Evolutionary conservation across 768 basidiomycete genomes (phyloP), one percentile per base, ranked within the genome.

Genomic region (Phanerochaete sordida): DNA sequence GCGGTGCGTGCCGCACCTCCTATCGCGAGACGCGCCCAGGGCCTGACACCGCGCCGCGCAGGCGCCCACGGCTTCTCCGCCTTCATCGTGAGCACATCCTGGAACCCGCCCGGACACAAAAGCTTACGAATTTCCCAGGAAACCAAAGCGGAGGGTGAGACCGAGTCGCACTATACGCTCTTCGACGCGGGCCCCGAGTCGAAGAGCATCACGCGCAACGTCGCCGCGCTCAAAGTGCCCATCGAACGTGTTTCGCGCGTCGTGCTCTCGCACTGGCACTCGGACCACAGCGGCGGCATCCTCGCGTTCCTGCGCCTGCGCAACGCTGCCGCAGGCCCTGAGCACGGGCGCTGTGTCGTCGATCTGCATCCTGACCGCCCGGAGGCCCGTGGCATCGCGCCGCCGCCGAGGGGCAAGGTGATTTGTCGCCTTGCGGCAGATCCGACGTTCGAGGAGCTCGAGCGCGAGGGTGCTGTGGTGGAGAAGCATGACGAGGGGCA

Each of bases 101-200:
- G 31, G n/a, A n/a, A n/a, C 31, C 8, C 8, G 31, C 31, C 52
- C 19, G 9, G 8, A 19, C n/a, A 5, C 54, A 21, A 43, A 19
- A 15, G 23, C 30, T 39, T 12, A 28, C 30, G 46, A 7, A 39
- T 12, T 13, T 7, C 31, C 30, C 68, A 86, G 85, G 81, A 88
- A 78, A 90, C 86, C 2, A 77, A 81, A 59, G 71, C 79, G 12
- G 65, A 76, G 24, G 84, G 74, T 23, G 56, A 57, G 28, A 70
- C 77, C 44, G 57, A 70, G 59, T 66, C 76, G 2, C 81, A 83
- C 56, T 73, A 79, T n/a, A 85, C 84, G 16, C 78, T 94, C 35
- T 92, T 95, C 68, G 93, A 95, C 73, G 87, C 90, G 16, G 93
- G 93, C 0, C 93, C 92, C 9, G 92, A 94, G 68, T 82, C 84